A percentile compares a stretch with the other conserved stretches of the same genome.
Conservation (phyloP, 495 filamentous ascomycete species). For the Penicillium pulvis region DNA sequence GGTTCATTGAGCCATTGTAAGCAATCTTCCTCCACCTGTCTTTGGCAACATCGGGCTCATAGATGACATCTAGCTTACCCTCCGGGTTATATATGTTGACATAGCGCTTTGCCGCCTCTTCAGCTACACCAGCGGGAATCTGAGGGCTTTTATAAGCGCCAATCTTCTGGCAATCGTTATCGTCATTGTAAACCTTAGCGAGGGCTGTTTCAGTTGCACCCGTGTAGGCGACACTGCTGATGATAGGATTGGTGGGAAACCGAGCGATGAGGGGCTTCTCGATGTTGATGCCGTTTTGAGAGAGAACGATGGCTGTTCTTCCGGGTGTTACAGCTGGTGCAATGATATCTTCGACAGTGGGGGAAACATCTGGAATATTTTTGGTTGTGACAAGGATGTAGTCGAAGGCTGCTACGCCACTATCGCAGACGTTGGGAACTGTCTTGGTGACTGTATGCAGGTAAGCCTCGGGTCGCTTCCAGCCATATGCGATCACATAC, state of each 20-base stretch:
- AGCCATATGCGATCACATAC: not conserved
- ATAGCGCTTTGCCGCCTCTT: constrained; percentile 38
- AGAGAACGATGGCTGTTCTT: constrained; percentile 54
- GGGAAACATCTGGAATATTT: constrained; percentile 45
- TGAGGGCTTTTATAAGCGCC: constrained; percentile 47
- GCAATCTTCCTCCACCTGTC: constrained; percentile 47
- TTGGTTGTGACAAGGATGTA: constrained; percentile 54
- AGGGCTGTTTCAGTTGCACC: constrained; percentile 32
- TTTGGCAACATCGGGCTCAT: constrained; percentile 36
- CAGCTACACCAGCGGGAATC: constrained; percentile 10
- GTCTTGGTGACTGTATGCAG: constrained; percentile 31
- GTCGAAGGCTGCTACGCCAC: constrained; percentile 35
- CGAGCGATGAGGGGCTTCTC: constrained; percentile 53
- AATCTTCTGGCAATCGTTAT: constrained; percentile 36
- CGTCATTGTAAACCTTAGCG: constrained; percentile 4
- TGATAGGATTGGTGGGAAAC: constrained; percentile 53
- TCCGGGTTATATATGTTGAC: constrained; percentile 39
- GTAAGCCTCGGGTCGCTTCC: not conserved
- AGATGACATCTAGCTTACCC: constrained; percentile 28
- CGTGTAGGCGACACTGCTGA: constrained; percentile 57
- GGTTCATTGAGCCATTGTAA: constrained; percentile 23
- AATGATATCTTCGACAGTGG: constrained; percentile 42
- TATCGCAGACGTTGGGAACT: constrained; percentile 40
- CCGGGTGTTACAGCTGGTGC: constrained; percentile 50
- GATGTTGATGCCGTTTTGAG: constrained; percentile 67